phyloP scores from a whole-genome alignment of 345 rosid species.

The Citrus unshiu region DNA sequence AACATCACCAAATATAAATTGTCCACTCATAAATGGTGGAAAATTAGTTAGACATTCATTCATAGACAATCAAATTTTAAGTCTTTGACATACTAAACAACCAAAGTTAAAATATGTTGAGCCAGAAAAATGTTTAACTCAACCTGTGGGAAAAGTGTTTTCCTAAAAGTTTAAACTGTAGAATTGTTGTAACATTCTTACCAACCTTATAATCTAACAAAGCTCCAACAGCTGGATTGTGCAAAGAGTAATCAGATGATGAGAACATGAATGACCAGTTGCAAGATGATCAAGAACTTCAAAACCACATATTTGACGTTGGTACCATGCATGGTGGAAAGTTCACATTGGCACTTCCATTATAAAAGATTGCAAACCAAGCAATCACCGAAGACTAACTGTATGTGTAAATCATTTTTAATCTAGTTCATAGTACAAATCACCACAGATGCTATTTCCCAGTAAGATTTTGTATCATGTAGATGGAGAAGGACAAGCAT shows the following conservation, averaged over 20 bases:
- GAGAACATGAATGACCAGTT: neutral
- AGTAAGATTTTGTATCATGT: neutral
- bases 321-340: neutral
- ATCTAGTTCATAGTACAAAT: neutral
- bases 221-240: neutral
- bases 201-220: neutral
- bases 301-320: neutral
- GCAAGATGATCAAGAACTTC: neutral
- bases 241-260: neutral
- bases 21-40: neutral
- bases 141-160: neutral
- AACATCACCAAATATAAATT: neutral
- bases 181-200: neutral
- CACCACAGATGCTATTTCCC: neutral
- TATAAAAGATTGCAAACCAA: neutral
- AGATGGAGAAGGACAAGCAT: neutral
- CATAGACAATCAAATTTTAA: neutral
- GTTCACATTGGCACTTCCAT: neutral
- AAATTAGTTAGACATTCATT: neutral
- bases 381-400: neutral
- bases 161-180: neutral
- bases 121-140: neutral
- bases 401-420: neutral
- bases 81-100: neutral
- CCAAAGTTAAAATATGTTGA: neutral